These are phyloP conservation scores for Rhodotorula sp. DNA, from an alignment of 1,284 basidiomycete genomes.

Conservation along the genomic window DNA sequence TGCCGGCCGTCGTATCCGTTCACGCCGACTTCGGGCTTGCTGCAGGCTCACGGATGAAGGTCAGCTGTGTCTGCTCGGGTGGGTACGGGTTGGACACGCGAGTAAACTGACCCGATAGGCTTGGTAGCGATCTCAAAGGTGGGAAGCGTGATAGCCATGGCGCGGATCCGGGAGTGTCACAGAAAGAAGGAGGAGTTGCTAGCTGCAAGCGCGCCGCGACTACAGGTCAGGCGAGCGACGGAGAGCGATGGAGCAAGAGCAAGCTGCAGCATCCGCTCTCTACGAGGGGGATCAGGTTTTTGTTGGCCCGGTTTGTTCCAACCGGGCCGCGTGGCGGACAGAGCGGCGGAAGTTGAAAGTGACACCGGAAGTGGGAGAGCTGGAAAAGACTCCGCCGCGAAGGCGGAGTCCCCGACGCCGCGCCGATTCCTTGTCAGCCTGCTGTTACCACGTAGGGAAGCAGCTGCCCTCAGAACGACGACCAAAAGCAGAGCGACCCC, in stretches of 20 bases:
- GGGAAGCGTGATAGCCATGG: neutral
- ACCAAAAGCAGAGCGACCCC: no score
- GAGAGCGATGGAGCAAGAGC: neutral
- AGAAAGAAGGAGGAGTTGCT: no score
- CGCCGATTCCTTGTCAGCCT: no score
- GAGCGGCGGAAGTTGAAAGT: no score
- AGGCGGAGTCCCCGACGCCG: no score
- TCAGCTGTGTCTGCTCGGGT: neutral
- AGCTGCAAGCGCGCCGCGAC: neutral
- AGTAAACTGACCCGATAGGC: slow-evolving; percentile 10
- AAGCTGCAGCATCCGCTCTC: neutral
- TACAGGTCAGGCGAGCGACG: neutral
- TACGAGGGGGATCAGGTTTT: no score
- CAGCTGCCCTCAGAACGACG: no score
- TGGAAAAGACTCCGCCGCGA: no score
- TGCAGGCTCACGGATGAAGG: neutral
- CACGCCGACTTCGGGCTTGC: slow-evolving; percentile 10
- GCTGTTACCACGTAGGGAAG: no score
- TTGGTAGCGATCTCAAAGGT: slow-evolving; percentile 16
- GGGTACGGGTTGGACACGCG: neutral
- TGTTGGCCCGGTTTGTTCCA: no score
- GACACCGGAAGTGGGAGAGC: no score
- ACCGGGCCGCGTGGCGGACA: no score
- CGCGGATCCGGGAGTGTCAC: neutral
- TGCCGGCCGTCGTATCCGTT: slow-evolving; percentile 17